Conservation (phyloP, 1,284 basidiomycete genomes). For the Leccinum insolens region DNA sequence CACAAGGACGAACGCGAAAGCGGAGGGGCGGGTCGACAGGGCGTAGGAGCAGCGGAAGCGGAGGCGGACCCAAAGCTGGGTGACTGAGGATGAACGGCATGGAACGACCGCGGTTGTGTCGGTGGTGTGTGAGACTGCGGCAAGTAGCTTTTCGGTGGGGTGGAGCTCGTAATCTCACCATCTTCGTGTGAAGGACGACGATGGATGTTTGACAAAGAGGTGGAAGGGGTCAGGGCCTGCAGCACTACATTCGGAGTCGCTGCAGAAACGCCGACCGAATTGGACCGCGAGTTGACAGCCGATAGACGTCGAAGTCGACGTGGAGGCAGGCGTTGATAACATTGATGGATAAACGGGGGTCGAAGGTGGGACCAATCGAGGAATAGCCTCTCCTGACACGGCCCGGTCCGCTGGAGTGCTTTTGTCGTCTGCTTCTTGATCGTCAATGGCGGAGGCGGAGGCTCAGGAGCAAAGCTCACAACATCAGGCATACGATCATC, state of each 20-base stretch:
- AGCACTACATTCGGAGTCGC: slow-evolving; percentile 5
- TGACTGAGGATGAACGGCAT: slow-evolving; percentile 29
- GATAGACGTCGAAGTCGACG: slow-evolving; percentile 31
- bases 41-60: slow-evolving; percentile 25
- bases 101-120: slow-evolving; percentile 50
- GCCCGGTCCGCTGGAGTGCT: slow-evolving; percentile 11
- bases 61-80: slow-evolving; percentile 28
- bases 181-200: slow-evolving; percentile 43
- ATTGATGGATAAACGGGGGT: slow-evolving; percentile 10
- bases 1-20: slow-evolving; percentile 29
- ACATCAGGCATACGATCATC: slow-evolving; percentile 27
- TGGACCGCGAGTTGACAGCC: slow-evolving; percentile 30
- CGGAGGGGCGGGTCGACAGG: slow-evolving; percentile 32
- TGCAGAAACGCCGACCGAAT: slow-evolving; percentile 25
- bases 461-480: slow-evolving; percentile 35
- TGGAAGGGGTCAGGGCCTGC: background rate
- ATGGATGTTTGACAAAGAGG: slow-evolving; percentile 15
- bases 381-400: background rate
- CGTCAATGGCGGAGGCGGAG: slow-evolving; percentile 37
- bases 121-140: slow-evolving; percentile 45
- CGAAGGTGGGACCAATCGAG: background rate
- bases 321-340: slow-evolving; percentile 15
- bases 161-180: slow-evolving; percentile 47
- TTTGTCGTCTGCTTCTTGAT: slow-evolving; percentile 23
- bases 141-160: slow-evolving; percentile 38